Base-by-base conservation (phyloP, 2,329 filamentous ascomycete genomes). In the Orbilia oligospora region DNA sequence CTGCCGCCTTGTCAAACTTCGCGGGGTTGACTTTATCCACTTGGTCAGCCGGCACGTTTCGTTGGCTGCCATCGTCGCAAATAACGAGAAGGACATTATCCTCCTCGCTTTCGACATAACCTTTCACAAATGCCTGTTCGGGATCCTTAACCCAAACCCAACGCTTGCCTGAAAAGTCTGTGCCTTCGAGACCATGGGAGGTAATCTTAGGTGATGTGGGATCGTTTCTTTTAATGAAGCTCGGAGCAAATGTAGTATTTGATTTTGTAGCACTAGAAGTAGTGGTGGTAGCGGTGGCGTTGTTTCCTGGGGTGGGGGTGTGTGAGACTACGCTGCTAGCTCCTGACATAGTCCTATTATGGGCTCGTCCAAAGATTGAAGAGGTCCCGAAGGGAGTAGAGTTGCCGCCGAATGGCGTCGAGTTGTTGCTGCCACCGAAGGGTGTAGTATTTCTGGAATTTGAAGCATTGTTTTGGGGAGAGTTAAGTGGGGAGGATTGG, bases 21-120 rank as follows among this genome's bases (percentile, higher is more conserved):
- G 95, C 95, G 56, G 96, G 96, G 85, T 99, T 99, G 87, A 99
- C 97, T 86, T 97, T 98, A 87, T 99, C 97, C 81, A 97, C 94
- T 82, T 90, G 92, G 82, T 98, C 94, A 65, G 89, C 86, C 81
- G 95, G 91, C 64, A 96, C 91, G 83, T 97, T 92, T 81, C 93
- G 91, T 90, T 97, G 93, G 90, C 89, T 92, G 82, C 94, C 95
- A 87, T 97, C 93, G 79, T 98, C 96, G 83, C 93, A 97, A 84
- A 98, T 94, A 27, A 99, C 93, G 44, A 99, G 87, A 68, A 88
- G 88, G 66, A 91, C 90, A 61, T 86, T 89, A 1, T 87, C 89
- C 65, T 92, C 86, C 81, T 98, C 94, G 83, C 97, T 92, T 22
- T 97, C 89, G 12, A 99, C 90, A 90, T 94, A 95, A 3, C 95